Base-by-base conservation (phyloP, 2,329 filamentous ascomycete genomes). In the Hypoxylon sp. region DNA sequence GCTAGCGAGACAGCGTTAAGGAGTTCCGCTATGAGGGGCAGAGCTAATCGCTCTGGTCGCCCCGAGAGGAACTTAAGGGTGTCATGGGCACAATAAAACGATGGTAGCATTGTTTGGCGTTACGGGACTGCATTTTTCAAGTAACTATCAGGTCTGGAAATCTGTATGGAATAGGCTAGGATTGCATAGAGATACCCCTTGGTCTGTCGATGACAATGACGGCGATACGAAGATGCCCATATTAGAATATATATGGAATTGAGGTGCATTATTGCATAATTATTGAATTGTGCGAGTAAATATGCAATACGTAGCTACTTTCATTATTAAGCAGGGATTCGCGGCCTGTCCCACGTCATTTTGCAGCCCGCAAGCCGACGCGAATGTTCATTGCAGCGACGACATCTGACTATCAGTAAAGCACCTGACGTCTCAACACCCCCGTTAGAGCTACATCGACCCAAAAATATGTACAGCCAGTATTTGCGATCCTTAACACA, bases 1-100 rank as follows among this genome's bases (percentile, higher is more conserved):
- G 71, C 59, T 10, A 68, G 70, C 24, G 74, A 74, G 48, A 76
- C 75, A 52, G 51, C 72, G 5, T 60, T 76, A 55, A 72, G 73
- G 22, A 70, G 72, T 46, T 76, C 75, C 14, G 73, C 72, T n/a
- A 64, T 72, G 46, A 71, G 69, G 24, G 72, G 61, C 14, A 71
- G 70, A 42, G 59, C 60, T 31, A 70, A 68, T 51, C 74, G 72
- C 11, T 60, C 70, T 26, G 69, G 71, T 17, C 74, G 74, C 5
- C 35, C 73, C 2, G 73, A 52, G 63, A 71, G 71, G 71, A 76
- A 78, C 54, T 67, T 78, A 2, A 65, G 77, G 59, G 77, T 79
- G 1, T 79, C 77, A 9, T 79, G 77, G 77, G 77, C 76, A 3
- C 66, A 75, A 59, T 73, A 62, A 68, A 55, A 48, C 19, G n/a